A percentile compares a stretch with the other conserved stretches of the same genome.
Evolutionary conservation across 805 yeast genomes (phyloP).

Genomic region (Zygosaccharomyces siamensis): DNA sequence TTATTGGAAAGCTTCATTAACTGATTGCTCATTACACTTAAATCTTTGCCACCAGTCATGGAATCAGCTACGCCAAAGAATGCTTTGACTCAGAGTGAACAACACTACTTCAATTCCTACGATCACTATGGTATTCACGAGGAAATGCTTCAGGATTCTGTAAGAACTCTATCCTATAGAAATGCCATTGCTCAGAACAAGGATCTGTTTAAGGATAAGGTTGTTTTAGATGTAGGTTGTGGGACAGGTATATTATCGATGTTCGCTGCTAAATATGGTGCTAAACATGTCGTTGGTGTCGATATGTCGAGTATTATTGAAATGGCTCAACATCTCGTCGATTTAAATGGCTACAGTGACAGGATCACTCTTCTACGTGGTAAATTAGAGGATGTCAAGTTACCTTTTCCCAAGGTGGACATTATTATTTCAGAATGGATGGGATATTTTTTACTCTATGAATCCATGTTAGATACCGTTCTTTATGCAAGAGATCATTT

Average conservation of each 20-base stretch:
- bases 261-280: constrained; percentile 99
- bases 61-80: constrained; percentile 63
- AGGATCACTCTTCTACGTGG: constrained; percentile 87
- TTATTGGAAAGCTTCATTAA: not conserved
- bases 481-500: constrained; percentile 90
- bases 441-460: constrained; percentile 95
- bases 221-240: constrained; percentile 96
- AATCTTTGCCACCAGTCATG: constrained; percentile 1
- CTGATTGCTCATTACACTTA: not conserved
- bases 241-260: constrained; percentile 97
- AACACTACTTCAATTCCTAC: constrained; percentile 91
- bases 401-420: constrained; percentile 87
- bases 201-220: constrained; percentile 82
- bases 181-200: constrained; percentile 88
- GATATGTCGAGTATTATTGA: constrained; percentile 96
- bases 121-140: constrained; percentile 98
- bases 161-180: constrained; percentile 86
- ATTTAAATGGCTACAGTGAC: constrained; percentile 76
- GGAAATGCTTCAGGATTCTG: constrained; percentile 95
- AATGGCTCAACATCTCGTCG: constrained; percentile 88
- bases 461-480: constrained; percentile 97
- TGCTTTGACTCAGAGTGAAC: constrained; percentile 66
- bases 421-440: constrained; percentile 97
- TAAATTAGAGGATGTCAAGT: constrained; percentile 83
- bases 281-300: constrained; percentile 94